Conservation (phyloP, 805 yeast species). For the Lachancea fermentati region DNA sequence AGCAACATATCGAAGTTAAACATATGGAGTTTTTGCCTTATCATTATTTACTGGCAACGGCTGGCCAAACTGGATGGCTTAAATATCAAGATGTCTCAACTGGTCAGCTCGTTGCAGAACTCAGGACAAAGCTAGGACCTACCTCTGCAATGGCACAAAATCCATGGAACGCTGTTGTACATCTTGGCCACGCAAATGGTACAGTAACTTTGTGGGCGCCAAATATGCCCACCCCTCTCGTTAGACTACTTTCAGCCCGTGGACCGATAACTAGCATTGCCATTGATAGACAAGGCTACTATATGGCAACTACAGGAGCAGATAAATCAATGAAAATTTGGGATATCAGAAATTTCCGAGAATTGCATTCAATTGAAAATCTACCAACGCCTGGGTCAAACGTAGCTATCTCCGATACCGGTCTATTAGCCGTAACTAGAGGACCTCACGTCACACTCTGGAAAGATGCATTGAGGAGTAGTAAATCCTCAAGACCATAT, state of each 20-base stretch:
- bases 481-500: constrained; percentile 44
- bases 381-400: constrained; percentile 82
- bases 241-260: constrained; percentile 68
- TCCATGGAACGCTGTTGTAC: constrained; percentile 94
- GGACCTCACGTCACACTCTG: constrained; percentile 93
- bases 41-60: constrained; percentile 80
- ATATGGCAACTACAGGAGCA: constrained; percentile 90
- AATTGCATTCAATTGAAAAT: constrained; percentile 52
- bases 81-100: constrained; percentile 95
- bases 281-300: constrained; percentile 83
- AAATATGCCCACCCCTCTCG: constrained; percentile 76
- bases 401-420: constrained; percentile 78
- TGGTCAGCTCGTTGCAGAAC: constrained; percentile 77
- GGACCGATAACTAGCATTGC: constrained; percentile 88
- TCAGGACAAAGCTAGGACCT: constrained; percentile 85
- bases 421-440: constrained; percentile 85
- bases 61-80: constrained; percentile 84
- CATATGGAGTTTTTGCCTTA: constrained; percentile 84
- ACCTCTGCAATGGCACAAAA: constrained; percentile 83
- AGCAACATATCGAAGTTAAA: constrained; percentile 83
- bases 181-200: constrained; percentile 90
- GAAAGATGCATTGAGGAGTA: constrained; percentile 68
- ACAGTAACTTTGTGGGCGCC: constrained; percentile 94
- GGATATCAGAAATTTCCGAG: constrained; percentile 85
- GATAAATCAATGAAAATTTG: constrained; percentile 83